Evolutionary conservation across 129 eudicot genomes (phyloP), one percentile per base, ranked within the genome.

Genomic region (Lactuca sativa): DNA sequence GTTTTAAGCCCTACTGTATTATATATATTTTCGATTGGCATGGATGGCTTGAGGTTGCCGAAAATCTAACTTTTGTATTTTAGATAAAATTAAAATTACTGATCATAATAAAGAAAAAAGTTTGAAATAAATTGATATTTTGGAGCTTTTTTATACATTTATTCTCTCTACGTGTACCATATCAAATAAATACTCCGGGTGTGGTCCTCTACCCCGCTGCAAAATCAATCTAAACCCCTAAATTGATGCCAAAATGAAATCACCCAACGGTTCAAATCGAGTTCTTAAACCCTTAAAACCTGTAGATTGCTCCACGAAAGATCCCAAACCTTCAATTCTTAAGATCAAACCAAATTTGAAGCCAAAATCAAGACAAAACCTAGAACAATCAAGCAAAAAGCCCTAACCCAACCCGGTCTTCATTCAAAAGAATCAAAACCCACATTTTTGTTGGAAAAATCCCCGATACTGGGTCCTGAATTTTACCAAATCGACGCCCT

Each of bases 401-500:
- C 81, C 75, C 77, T 66, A 30, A 16, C 74, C 55, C 66, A 62
- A 36, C 56, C 14, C 47, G 11, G n/a, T 56, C 43, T 60, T 51
- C 58, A 67, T 11, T 32, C 77, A 66, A 13, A 14, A 53, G 69
- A 72, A 34, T 58, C 78, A 61, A 64, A 65, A 0, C 71, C 83
- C 64, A 9, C 59, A 11, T 75, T 67, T 13, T 53, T 74, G 51
- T 43, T 78, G 58, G 83, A 85, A 21, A 81, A 79, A 47, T 5
- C 14, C 52, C 59, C 82, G 57, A 80, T 82, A 44, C 74, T 92
- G 84, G 61, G 63, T 10, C 82, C 80, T 70, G 91, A 85, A 25
- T 90, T 90, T 61, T 95, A 70, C 82, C 86, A 82, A 78, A 79
- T 90, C 49, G 99, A 95, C 66, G 96, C 99, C 52, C 93, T 95